Conservation (phyloP, 768 basidiomycete genomes). For the Lactarius vividus region DNA sequence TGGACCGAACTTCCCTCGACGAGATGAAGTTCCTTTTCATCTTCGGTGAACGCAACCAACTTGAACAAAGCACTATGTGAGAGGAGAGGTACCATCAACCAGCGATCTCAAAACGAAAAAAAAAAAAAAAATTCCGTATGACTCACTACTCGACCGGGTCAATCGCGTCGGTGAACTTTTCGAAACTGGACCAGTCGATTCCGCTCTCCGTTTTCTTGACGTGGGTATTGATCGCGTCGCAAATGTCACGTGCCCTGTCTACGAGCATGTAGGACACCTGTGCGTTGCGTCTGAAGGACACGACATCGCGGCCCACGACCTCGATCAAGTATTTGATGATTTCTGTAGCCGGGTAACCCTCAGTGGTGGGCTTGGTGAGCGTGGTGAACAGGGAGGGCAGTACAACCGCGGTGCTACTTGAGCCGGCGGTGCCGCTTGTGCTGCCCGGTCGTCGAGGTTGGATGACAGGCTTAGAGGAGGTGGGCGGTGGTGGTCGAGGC, state of each 20-base stretch:
- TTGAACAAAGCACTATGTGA: slow-evolving; percentile 11
- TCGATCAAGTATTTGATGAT: slow-evolving; percentile 26
- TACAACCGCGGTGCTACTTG: not conserved
- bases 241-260: slow-evolving; percentile 26
- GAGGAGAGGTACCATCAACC: not conserved
- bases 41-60: slow-evolving; percentile 17
- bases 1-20: slow-evolving; percentile 6
- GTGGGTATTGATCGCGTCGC: slow-evolving; percentile 25
- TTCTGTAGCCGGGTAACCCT: slow-evolving; percentile 25
- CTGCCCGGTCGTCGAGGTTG: not conserved
- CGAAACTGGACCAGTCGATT: slow-evolving; percentile 24
- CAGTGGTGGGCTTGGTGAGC: not conserved
- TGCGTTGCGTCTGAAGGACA: slow-evolving; percentile 25
- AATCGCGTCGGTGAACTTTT: slow-evolving; percentile 26
- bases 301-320: slow-evolving; percentile 20
- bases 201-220: slow-evolving; percentile 21
- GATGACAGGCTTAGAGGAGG: not conserved
- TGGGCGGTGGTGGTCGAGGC: not conserved
- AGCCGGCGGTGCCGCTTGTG: not conserved
- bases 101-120: not conserved
- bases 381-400: not conserved
- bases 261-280: slow-evolving; percentile 28
- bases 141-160: slow-evolving; percentile 29
- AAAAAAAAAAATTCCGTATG: too few relatives aligned
- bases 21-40: slow-evolving; percentile 16